A percentile compares a stretch with the other conserved stretches of the same genome.
Evolutionary conservation across 2,329 filamentous ascomycete genomes (phyloP).

Genomic region (Cladophialophora psammophila): DNA sequence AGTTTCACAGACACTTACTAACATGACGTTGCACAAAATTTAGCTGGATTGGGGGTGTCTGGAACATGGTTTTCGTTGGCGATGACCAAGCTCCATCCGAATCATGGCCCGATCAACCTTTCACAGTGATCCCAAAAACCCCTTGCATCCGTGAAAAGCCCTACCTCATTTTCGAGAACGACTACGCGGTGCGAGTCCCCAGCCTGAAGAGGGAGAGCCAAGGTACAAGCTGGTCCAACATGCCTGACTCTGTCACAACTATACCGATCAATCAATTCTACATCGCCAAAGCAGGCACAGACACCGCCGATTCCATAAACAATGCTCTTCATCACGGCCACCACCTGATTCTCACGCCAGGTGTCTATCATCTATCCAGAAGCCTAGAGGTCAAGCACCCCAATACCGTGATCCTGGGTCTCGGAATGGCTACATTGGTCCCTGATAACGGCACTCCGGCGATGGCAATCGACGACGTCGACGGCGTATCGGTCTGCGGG

Average conservation of each 20-base stretch:
- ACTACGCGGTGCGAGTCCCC: not conserved
- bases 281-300: not conserved
- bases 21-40: not conserved
- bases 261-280: conserved; percentile 4
- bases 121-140: not conserved
- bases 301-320: conserved; percentile 1
- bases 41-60: conserved; percentile 3
- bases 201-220: not conserved
- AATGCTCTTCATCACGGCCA: not conserved
- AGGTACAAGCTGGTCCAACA: not conserved
- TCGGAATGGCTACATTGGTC: conserved; percentile 3
- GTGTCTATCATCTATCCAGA: conserved; percentile 3
- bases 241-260: not conserved
- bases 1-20: not conserved
- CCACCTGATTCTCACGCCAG: conserved; percentile 2
- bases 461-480: not conserved
- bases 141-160: not conserved
- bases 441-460: conserved; percentile 3
- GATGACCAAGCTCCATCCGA: not conserved
- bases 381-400: conserved; percentile 1
- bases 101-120: conserved; percentile 4
- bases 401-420: not conserved
- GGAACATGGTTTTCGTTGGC: conserved; percentile 4
- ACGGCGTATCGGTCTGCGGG: not conserved
- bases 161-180: not conserved